These are phyloP conservation scores for Shiraia sp. DNA, from an alignment of 2,329 filamentous ascomycete species.

Conservation along the genomic window DNA sequence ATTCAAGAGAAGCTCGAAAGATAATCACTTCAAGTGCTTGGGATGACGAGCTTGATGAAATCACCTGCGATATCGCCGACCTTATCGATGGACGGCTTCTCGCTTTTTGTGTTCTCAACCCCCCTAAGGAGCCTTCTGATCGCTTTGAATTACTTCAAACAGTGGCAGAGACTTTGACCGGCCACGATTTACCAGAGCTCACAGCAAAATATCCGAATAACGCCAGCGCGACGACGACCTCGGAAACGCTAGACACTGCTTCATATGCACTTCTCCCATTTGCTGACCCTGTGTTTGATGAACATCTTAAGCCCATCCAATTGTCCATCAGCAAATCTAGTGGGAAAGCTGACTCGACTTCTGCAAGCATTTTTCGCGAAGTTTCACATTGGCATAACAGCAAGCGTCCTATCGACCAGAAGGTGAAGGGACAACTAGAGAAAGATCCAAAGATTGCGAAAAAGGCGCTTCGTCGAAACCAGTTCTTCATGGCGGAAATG, in stretches of 20 bases:
- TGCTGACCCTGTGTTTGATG: constrained; percentile 52
- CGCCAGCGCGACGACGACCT: constrained; percentile 2
- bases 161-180: constrained; percentile 24
- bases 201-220: constrained; percentile 4
- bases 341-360: constrained; percentile 29
- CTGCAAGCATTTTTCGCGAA: constrained; percentile 52
- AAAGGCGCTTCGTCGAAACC: constrained; percentile 55
- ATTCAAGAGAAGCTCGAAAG: constrained; percentile 42
- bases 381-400: constrained; percentile 66
- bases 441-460: constrained; percentile 40
- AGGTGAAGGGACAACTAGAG: constrained; percentile 33
- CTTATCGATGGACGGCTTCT: constrained; percentile 58
- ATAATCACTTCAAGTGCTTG: constrained; percentile 46
- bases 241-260: constrained; percentile 3
- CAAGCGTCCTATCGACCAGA: constrained; percentile 55
- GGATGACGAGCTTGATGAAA: constrained; percentile 29
- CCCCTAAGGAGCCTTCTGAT: constrained; percentile 19
- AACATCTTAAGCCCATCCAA: constrained; percentile 51
- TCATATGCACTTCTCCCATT: constrained; percentile 51
- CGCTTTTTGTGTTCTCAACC: constrained; percentile 28
- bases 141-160: constrained; percentile 20
- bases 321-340: constrained; percentile 39
- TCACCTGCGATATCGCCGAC: constrained; percentile 56
- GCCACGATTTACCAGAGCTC: constrained; percentile 15
- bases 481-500: constrained; percentile 70